Conservation (phyloP, 495 filamentous ascomycete species). For the Xylaria scruposa region DNA sequence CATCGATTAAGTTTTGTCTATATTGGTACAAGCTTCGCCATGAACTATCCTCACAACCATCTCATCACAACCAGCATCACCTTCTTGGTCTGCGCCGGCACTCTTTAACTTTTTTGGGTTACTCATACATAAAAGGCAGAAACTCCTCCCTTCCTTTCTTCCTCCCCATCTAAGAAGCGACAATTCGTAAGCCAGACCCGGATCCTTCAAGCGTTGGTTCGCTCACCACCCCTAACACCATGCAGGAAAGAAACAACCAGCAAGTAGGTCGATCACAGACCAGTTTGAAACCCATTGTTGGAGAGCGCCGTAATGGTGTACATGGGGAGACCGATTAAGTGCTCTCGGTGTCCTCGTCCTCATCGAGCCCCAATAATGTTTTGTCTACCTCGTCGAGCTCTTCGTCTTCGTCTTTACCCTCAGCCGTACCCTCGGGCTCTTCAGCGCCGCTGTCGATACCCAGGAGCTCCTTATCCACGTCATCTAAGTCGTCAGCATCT, state of each 20-base stretch:
- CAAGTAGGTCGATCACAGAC: conserved; percentile 5
- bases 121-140: conserved; percentile 10
- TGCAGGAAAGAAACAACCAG: conserved; percentile 14
- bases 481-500: conserved; percentile 57
- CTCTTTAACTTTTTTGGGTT: not conserved
- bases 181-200: not conserved
- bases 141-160: not conserved
- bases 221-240: conserved; percentile 21
- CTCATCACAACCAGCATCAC: not conserved
- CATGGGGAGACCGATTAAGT: conserved; percentile 22
- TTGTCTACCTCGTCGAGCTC: conserved; percentile 63
- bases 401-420: conserved; percentile 50
- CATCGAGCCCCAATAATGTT: conserved; percentile 54
- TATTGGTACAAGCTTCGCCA: not conserved
- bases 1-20: conserved; percentile 21
- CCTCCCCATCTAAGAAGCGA: conserved; percentile 5
- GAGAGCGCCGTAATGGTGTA: not conserved
- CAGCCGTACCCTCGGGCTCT: conserved; percentile 41
- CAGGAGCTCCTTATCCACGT: conserved; percentile 58
- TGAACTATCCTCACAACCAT: not conserved
- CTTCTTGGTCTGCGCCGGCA: conserved; percentile 7
- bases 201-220: not conserved
- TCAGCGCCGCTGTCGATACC: conserved; percentile 51
- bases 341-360: conserved; percentile 44
- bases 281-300: conserved; percentile 1